Percentiles rank a stretch among this genome's conserved stretches.
phyloP scores from a whole-genome alignment of 371 early-diverging fungal genomes.

The Actinomucor elegans region DNA sequence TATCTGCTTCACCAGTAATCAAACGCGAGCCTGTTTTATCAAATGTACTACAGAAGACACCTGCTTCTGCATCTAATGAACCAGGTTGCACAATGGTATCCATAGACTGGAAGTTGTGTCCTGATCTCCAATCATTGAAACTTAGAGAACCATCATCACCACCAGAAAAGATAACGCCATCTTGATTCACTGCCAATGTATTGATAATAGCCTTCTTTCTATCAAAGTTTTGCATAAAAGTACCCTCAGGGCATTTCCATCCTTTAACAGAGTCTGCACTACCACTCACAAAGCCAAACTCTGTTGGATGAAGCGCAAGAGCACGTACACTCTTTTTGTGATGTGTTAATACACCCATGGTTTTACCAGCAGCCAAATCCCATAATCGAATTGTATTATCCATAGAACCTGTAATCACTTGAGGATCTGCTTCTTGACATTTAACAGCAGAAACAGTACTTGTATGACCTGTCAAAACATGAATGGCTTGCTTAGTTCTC shows the following conservation, averaged over 20 bases:
- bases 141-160: slow-evolving; percentile 95
- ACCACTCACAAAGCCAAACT: slow-evolving; percentile 92
- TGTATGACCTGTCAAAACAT: slow-evolving; percentile 87
- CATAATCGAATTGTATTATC: slow-evolving; percentile 92
- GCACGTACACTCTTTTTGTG: slow-evolving; percentile 97
- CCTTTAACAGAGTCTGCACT: slow-evolving; percentile 93
- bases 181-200: slow-evolving; percentile 83
- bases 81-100: slow-evolving; percentile 91
- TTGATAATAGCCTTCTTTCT: slow-evolving; percentile 92
- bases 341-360: slow-evolving; percentile 92
- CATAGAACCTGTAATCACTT: slow-evolving; percentile 92
- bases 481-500: slow-evolving; percentile 93
- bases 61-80: slow-evolving; percentile 94
- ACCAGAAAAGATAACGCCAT: slow-evolving; percentile 93
- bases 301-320: slow-evolving; percentile 86
- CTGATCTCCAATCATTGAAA: slow-evolving; percentile 97
- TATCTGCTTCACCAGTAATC: slow-evolving; percentile 98
- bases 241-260: slow-evolving; percentile 93
- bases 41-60: slow-evolving; percentile 93
- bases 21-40: slow-evolving; percentile 92
- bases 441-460: slow-evolving; percentile 85
- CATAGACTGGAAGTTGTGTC: slow-evolving; percentile 89
- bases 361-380: slow-evolving; percentile 97
- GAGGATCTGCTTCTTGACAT: slow-evolving; percentile 94
- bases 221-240: slow-evolving; percentile 91